Base-by-base conservation (phyloP, 306 rosid genomes). In the Clitoria ternatea region DNA sequence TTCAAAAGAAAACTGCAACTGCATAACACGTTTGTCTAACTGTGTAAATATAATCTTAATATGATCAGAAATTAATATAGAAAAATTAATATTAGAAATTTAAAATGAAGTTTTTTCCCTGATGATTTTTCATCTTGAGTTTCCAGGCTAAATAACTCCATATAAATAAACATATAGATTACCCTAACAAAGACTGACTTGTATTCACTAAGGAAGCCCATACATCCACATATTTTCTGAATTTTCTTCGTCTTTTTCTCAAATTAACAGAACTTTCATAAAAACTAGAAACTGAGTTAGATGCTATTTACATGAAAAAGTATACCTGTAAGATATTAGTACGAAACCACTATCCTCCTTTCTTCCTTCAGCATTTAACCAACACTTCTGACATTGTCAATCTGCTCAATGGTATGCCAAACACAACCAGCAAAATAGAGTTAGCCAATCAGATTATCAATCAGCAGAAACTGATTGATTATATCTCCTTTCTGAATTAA, bases 361-460 rank as follows among this genome's bases (percentile, higher is more conserved):
- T 2, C 60, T 62, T 53, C 48, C 33, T 42, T 40, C 27, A 40
- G 50, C 42, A n/a, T 20, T 65, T 42, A 55, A 18, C 62, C 79
- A 15, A 64, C 69, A 66, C 50, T 72, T 57, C 78, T 60, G 2
- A 24, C 50, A 2, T 66, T 75, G 65, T 50, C 75, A 66, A 60
- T 40, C 83, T 79, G 79, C 39, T 65, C 39, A 40, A 70, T 26
- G 13, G 48, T 44, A 62, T 14, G 50, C 20, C 73, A 78, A 54
- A 63, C n/a, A 72, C n/a, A 63, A 22, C 64, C 30, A 63, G 29
- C 77, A 53, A 49, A 22, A 62, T 9, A 24, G 5, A 35, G 43
- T 26, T 45, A 62, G 18, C 23, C 20, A 35, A 64, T 44, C 55
- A 54, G 48, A 17, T 24, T 17, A 52, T 33, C 13, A 62, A 12